Percentiles rank a stretch among this genome's conserved stretches.
These are phyloP conservation scores for Pestalotiopsis sp. DNA, from an alignment of 2,329 filamentous ascomycete species.

Conservation along the genomic window DNA sequence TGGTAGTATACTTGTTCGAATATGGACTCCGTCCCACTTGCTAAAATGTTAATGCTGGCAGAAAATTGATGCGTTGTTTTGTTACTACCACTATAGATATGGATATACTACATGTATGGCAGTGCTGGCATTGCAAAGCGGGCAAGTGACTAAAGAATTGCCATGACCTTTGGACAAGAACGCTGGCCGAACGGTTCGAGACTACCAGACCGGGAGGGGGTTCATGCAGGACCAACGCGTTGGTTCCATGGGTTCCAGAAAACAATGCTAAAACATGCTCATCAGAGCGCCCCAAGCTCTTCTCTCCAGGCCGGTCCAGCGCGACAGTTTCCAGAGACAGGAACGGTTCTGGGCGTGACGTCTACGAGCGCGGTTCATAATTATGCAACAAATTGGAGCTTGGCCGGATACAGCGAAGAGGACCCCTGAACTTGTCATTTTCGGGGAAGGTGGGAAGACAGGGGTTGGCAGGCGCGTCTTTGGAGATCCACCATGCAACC, in stretches of 20 bases:
- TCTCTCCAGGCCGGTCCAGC: neutral
- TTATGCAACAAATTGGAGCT: constrained; percentile 5
- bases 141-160: neutral
- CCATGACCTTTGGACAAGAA: neutral
- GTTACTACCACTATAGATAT: neutral
- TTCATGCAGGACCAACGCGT: too few species aligned
- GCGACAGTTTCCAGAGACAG: neutral
- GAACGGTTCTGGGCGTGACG: neutral
- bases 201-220: too few species aligned
- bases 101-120: neutral
- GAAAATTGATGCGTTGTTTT: neutral
- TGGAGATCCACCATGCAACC: neutral
- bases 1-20: neutral
- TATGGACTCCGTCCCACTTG: neutral
- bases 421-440: constrained; percentile 10
- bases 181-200: too few species aligned
- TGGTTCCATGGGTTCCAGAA: too few species aligned
- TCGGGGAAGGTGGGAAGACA: neutral
- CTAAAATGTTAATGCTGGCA: neutral
- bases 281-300: neutral
- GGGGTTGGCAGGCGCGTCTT: neutral
- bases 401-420: constrained; percentile 1
- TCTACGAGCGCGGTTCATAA: neutral
- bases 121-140: neutral
- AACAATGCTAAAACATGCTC: too few species aligned